phyloP scores from a whole-genome alignment of 495 filamentous ascomycete species.

The Xylaria nigripes region DNA sequence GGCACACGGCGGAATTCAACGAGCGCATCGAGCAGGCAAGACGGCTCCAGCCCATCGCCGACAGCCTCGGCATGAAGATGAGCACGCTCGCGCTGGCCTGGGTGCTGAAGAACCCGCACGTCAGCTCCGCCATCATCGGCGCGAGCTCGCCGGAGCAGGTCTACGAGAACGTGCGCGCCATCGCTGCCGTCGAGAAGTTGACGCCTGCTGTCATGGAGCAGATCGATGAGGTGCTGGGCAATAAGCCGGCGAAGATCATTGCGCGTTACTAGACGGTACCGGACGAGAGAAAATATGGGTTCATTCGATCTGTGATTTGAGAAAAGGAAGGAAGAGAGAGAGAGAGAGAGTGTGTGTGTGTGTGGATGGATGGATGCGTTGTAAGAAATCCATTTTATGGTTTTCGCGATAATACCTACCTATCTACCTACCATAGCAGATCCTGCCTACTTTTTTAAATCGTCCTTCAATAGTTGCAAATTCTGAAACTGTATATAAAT shows the following conservation, averaged over 20 bases:
- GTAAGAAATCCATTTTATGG: too few relatives aligned
- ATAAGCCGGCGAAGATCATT: slow-evolving; percentile 47
- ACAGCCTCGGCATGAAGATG: slow-evolving; percentile 55
- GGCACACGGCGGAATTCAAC: slow-evolving; percentile 39
- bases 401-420: too few relatives aligned
- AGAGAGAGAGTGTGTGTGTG: too few relatives aligned
- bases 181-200: slow-evolving; percentile 53
- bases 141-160: slow-evolving; percentile 67
- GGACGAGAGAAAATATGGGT: too few relatives aligned
- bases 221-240: slow-evolving; percentile 59
- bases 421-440: too few relatives aligned
- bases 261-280: slow-evolving; percentile 24
- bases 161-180: slow-evolving; percentile 56
- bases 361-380: too few relatives aligned
- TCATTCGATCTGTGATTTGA: background rate
- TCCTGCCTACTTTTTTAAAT: too few relatives aligned
- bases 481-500: too few relatives aligned
- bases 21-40: slow-evolving; percentile 36
- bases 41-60: slow-evolving; percentile 54
- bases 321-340: background rate
- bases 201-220: slow-evolving; percentile 59
- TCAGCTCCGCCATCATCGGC: slow-evolving; percentile 69
- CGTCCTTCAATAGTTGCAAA: too few relatives aligned
- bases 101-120: slow-evolving; percentile 68
- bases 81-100: slow-evolving; percentile 67